Percentiles rank a stretch among this genome's conserved stretches.
These are phyloP conservation scores for Magnusiomyces fungicola DNA, from an alignment of 1,139 yeast genomes.

Conservation along the genomic window DNA sequence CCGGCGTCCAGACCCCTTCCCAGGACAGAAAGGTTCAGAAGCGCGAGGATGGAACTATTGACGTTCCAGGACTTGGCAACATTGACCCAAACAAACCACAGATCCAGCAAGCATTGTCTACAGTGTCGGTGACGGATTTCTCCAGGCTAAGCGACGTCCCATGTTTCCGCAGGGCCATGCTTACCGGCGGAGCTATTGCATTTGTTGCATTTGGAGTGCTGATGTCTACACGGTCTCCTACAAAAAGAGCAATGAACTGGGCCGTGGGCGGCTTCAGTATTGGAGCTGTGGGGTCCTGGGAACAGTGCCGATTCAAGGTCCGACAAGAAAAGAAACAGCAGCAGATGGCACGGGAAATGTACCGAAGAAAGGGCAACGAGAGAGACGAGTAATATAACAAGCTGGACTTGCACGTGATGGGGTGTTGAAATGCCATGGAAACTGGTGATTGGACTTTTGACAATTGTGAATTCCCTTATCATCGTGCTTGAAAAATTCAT, in stretches of 20 bases:
- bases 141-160: conserved; percentile 60
- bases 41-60: not conserved
- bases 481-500: not conserved
- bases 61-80: not conserved
- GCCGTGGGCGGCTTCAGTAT: conserved; percentile 70
- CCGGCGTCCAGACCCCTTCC: not conserved
- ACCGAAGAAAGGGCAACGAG: not conserved
- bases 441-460: too few species aligned
- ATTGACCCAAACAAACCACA: conserved; percentile 1
- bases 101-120: conserved; percentile 22
- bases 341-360: conserved; percentile 26
- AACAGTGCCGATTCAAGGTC: conserved; percentile 74
- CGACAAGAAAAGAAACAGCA: conserved; percentile 56
- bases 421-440: not conserved
- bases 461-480: not conserved
- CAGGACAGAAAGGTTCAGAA: too few species aligned
- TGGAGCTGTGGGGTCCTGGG: conserved; percentile 86
- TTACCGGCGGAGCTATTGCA: conserved; percentile 81
- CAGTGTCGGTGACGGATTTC: conserved; percentile 44
- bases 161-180: conserved; percentile 82
- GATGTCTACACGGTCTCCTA: conserved; percentile 50
- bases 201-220: conserved; percentile 71
- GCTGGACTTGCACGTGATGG: not conserved
- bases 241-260: conserved; percentile 68
- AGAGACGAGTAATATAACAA: not conserved